These are phyloP conservation scores for Colletotrichum sp. DNA, from an alignment of 2,329 filamentous ascomycete species.

Conservation along the genomic window DNA sequence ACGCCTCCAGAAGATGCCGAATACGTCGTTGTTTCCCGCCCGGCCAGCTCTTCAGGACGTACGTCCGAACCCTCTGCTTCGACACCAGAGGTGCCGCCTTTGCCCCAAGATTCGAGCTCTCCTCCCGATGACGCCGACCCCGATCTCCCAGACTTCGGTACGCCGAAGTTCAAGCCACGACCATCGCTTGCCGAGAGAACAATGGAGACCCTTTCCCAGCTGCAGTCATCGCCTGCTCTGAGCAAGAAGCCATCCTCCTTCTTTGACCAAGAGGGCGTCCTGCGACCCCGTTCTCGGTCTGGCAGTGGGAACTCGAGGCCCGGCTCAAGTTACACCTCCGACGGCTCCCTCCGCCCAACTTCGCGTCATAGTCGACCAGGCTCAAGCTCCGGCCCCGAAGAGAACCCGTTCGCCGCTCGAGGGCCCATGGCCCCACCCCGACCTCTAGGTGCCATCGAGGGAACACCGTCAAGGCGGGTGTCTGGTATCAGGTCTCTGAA, in stretches of 20 bases:
- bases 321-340: slow-evolving; percentile 67
- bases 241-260: slow-evolving; percentile 73
- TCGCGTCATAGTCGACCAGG: slow-evolving; percentile 59
- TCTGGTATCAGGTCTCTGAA: slow-evolving; percentile 39
- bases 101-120: background rate
- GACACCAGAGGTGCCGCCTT: background rate
- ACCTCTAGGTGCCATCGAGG: slow-evolving; percentile 45
- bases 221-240: slow-evolving; percentile 79
- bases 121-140: slow-evolving; percentile 20
- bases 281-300: slow-evolving; percentile 57
- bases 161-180: slow-evolving; percentile 32
- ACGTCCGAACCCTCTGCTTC: slow-evolving; percentile 26
- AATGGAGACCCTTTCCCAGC: slow-evolving; percentile 79
- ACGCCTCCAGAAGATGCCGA: slow-evolving; percentile 21
- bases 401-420: slow-evolving; percentile 41
- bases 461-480: slow-evolving; percentile 42
- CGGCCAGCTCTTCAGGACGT: slow-evolving; percentile 34
- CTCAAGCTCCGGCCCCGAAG: slow-evolving; percentile 57
- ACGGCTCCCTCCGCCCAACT: slow-evolving; percentile 56
- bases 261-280: slow-evolving; percentile 68
- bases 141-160: slow-evolving; percentile 11
- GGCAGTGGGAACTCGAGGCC: slow-evolving; percentile 52
- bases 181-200: slow-evolving; percentile 82
- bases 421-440: slow-evolving; percentile 49
- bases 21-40: slow-evolving; percentile 27